These are phyloP conservation scores for Neonectria faginata DNA, from an alignment of 2,329 filamentous ascomycete species.

Conservation along the genomic window DNA sequence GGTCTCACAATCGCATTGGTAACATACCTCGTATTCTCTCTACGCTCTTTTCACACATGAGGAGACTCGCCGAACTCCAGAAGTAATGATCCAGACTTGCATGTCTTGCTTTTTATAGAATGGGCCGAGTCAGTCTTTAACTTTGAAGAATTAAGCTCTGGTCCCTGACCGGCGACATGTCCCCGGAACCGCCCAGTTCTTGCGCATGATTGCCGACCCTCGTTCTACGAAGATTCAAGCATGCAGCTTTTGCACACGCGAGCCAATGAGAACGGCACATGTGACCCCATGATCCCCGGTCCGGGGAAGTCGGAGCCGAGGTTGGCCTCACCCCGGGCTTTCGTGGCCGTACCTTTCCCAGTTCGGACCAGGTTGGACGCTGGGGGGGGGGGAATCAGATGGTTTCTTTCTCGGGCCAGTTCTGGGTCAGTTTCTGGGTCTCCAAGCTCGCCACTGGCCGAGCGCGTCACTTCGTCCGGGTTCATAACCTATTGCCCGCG, in stretches of 20 bases:
- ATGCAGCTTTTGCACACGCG: not conserved
- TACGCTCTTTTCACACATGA: too few relatives aligned
- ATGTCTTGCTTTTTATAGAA: too few relatives aligned
- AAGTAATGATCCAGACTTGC: too few relatives aligned
- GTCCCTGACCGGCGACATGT: too few relatives aligned
- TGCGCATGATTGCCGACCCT: too few relatives aligned
- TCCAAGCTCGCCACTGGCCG: not conserved
- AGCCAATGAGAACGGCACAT: not conserved
- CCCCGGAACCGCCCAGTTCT: too few relatives aligned
- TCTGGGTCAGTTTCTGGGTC: not conserved
- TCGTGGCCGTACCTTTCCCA: not conserved
- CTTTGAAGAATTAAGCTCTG: too few relatives aligned
- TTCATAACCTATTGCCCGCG: constrained; percentile 11
- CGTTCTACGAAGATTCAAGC: not conserved
- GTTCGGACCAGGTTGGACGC: not conserved
- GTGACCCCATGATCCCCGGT: constrained; percentile 29
- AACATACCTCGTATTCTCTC: too few relatives aligned
- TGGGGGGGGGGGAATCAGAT: not conserved
- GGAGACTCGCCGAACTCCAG: too few relatives aligned
- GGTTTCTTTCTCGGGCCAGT: not conserved
- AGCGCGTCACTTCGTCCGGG: constrained; percentile 2
- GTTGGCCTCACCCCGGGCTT: constrained; percentile 3
- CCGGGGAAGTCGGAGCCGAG: constrained; percentile 41
- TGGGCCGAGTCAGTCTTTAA: too few relatives aligned
- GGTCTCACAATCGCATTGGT: too few relatives aligned